These are phyloP conservation scores for Boletales sp. DNA, from an alignment of 768 basidiomycete species.

Conservation along the genomic window DNA sequence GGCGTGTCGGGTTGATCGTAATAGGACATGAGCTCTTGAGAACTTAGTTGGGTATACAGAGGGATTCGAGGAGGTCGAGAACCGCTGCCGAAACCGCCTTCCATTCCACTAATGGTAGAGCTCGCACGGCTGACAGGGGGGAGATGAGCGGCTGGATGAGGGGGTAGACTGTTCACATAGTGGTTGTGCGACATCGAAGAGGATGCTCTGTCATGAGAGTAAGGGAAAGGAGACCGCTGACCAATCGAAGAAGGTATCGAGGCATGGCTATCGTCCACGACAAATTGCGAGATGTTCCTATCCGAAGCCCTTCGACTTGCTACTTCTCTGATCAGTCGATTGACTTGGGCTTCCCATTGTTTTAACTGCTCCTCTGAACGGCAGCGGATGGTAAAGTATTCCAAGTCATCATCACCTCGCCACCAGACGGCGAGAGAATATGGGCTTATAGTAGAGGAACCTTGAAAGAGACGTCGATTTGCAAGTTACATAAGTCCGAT, in stretches of 20 bases:
- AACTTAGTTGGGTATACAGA: constrained; percentile 69
- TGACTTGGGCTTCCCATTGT: constrained; percentile 90
- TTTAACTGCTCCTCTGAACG: constrained; percentile 87
- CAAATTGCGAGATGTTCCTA: constrained; percentile 53
- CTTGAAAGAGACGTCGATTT: constrained; percentile 26
- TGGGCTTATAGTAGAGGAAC: constrained; percentile 48
- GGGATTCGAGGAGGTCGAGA: constrained; percentile 40
- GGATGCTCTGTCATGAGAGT: constrained; percentile 36
- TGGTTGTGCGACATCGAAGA: constrained; percentile 31
- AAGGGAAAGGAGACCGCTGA: constrained; percentile 34
- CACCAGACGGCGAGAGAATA: constrained; percentile 90
- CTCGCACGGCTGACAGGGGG: constrained; percentile 46
- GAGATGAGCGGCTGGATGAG: constrained; percentile 33
- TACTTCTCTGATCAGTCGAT: constrained; percentile 77
- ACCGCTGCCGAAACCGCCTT: constrained; percentile 29
- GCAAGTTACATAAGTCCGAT: neutral
- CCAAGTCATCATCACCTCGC: constrained; percentile 90
- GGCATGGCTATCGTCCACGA: constrained; percentile 40
- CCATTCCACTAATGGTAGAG: constrained; percentile 45
- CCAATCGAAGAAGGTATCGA: constrained; percentile 33
- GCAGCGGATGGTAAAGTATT: constrained; percentile 93
- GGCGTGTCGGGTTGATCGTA: constrained; percentile 48
- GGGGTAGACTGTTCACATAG: constrained; percentile 30
- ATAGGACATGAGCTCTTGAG: constrained; percentile 51
- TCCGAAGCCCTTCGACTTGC: constrained; percentile 69